phyloP scores from a whole-genome alignment of 1,139 yeast genomes.

The Scheffersomyces lignicola region DNA sequence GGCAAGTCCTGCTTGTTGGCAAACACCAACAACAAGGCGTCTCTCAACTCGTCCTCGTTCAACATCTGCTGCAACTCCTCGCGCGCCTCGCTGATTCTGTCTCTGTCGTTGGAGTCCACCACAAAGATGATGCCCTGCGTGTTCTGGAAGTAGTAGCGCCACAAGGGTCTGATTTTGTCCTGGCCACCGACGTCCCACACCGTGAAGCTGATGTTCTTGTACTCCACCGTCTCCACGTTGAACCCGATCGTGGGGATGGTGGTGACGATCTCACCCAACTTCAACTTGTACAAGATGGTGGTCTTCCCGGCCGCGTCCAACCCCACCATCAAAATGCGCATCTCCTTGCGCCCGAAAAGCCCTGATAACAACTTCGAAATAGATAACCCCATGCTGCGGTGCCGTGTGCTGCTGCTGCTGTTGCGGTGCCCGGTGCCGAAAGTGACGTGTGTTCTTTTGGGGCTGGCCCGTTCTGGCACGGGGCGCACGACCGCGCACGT shows the following conservation, averaged over 20 bases:
- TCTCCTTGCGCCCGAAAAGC: conserved; percentile 39
- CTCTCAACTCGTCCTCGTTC: conserved; percentile 41
- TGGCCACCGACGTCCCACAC: conserved; percentile 48
- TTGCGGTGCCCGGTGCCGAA: no score
- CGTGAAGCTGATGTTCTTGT: conserved; percentile 38
- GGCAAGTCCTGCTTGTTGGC: conserved; percentile 45
- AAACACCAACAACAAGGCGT: conserved; percentile 38
- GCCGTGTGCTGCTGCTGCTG: no score
- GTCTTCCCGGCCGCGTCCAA: conserved; percentile 45
- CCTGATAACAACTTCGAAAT: conserved; percentile 32
- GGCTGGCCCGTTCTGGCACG: no score
- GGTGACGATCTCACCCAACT: conserved; percentile 40
- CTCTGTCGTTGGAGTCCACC: conserved; percentile 42
- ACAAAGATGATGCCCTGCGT: conserved; percentile 42
- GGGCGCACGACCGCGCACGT: no score
- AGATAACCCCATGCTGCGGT: conserved; percentile 33
- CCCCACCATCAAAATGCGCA: conserved; percentile 43
- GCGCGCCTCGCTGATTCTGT: conserved; percentile 40
- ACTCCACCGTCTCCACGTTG: conserved; percentile 41
- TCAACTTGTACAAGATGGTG: conserved; percentile 39
- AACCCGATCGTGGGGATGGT: conserved; percentile 43
- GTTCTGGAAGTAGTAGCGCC: conserved; percentile 44
- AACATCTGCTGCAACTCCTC: conserved; percentile 44
- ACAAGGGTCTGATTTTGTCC: conserved; percentile 40
- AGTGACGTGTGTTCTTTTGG: no score